Evolutionary conservation across 2,329 filamentous ascomycete genomes (phyloP), one percentile per base, ranked within the genome.

Genomic region (Aspergillus neotritici): DNA sequence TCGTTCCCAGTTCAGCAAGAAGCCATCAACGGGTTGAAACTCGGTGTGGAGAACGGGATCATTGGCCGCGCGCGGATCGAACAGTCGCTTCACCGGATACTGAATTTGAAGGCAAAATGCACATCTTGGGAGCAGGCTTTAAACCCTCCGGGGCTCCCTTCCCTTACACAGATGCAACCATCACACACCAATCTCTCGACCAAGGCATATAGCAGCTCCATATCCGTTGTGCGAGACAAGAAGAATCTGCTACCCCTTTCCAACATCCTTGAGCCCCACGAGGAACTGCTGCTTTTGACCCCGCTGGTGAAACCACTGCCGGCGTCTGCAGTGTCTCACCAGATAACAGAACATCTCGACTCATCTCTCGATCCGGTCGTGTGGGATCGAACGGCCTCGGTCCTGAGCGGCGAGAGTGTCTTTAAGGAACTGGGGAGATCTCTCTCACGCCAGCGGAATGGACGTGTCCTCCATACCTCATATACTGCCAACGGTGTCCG

Each of bases 401-500:
- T 95, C 14, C 88, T 95, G 83, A 95, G 86, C 53, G 91, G 91
- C 21, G 91, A 97, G 67, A 83, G 86, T 25, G 89, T 97, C 0
- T 97, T 97, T 57, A 78, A 88, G 55, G 89, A 95, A 61, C 76
- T 97, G 16, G 91, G 91, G 1, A 80, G 87, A 54, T 87, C 87
- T 5, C 71, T 97, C n/a, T 90, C 91, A 9, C 78, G 91, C 40
- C 86, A 89, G 51, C 77, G 90, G 15, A 88, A 86, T 54, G 88
- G 90, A 14, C 87, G 93, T 57, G 80, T 96, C 5, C 72, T 96
- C 12, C 89, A 97, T 64, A 95, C 91, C 1, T 96, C 90, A 10
- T 97, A 97, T 61, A 96, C 91, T 0, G 87, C 89, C 1, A 94
- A 95, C 55, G 90, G 90, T 11, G 84, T 97, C 3, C 78, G 90